Conservation (phyloP, 2,329 filamentous ascomycete genomes). For the Aspergillus carbonarius region DNA sequence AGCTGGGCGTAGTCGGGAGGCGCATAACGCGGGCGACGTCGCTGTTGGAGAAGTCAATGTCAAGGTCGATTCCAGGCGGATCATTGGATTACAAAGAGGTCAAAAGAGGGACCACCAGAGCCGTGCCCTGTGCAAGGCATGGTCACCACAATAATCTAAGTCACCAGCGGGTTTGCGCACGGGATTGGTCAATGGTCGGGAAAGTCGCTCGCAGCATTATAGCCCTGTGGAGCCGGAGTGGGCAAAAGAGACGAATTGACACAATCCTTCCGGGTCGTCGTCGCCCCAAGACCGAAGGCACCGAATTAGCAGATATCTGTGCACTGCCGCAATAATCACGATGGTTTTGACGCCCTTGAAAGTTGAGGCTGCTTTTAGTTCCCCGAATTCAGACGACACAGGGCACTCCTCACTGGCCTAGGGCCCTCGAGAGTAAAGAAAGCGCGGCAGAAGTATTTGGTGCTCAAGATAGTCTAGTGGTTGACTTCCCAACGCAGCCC, state of each 20-base stretch:
- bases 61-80: neutral
- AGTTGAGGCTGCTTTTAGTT: neutral
- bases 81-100: neutral
- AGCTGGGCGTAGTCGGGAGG: neutral
- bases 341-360: neutral
- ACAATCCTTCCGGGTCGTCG: neutral
- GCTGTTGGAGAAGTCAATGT: neutral
- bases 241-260: slow-evolving; percentile 1
- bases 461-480: neutral
- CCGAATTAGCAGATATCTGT: slow-evolving; percentile 6
- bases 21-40: neutral
- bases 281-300: slow-evolving; percentile 1
- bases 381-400: neutral
- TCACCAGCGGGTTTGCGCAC: neutral
- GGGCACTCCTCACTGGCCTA: no score
- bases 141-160: neutral
- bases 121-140: neutral
- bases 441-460: no score
- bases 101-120: neutral
- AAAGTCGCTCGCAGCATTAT: neutral
- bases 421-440: no score
- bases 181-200: slow-evolving; percentile 8
- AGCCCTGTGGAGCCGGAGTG: neutral
- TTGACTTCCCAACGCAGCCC: neutral
- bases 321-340: slow-evolving; percentile 6